A percentile compares a stretch with the other conserved stretches of the same genome.
These are phyloP conservation scores for Ceratobasidium sp. DNA, from an alignment of 1,284 basidiomycete genomes.

Conservation along the genomic window DNA sequence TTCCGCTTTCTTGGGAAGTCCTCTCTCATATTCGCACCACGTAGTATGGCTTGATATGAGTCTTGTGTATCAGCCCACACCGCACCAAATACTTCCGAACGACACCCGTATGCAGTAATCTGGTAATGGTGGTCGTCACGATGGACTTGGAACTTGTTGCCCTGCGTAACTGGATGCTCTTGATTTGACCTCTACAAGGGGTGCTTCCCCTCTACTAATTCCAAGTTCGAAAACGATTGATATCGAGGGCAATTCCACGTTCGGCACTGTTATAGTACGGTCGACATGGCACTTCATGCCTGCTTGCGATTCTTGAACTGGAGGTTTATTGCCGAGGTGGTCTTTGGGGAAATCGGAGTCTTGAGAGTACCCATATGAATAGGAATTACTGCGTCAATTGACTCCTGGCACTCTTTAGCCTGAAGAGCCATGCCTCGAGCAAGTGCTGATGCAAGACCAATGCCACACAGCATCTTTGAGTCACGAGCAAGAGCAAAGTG, in stretches of 20 bases:
- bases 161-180: no score
- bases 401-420: constrained; percentile 4
- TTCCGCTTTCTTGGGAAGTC: no score
- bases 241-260: background rate
- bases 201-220: no score
- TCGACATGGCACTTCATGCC: background rate
- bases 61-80: no score
- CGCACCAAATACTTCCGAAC: no score
- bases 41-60: no score
- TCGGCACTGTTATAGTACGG: background rate
- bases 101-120: no score
- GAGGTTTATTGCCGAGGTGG: background rate
- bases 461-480: background rate
- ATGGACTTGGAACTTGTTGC: no score
- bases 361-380: constrained; percentile 3
- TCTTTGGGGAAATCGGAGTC: background rate
- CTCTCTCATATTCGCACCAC: no score
- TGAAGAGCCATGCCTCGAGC: background rate
- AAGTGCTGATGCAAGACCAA: background rate
- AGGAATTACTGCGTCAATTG: constrained; percentile 15
- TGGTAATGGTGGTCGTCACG: no score
- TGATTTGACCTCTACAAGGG: no score
- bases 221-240: constrained; percentile 15
- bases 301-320: constrained; percentile 8
- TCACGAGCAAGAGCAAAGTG: constrained; percentile 8